Evolutionary conservation across 2,329 filamentous ascomycete genomes (phyloP), one percentile per base, ranked within the genome.

Genomic region (Emmonsiellopsis sp.): DNA sequence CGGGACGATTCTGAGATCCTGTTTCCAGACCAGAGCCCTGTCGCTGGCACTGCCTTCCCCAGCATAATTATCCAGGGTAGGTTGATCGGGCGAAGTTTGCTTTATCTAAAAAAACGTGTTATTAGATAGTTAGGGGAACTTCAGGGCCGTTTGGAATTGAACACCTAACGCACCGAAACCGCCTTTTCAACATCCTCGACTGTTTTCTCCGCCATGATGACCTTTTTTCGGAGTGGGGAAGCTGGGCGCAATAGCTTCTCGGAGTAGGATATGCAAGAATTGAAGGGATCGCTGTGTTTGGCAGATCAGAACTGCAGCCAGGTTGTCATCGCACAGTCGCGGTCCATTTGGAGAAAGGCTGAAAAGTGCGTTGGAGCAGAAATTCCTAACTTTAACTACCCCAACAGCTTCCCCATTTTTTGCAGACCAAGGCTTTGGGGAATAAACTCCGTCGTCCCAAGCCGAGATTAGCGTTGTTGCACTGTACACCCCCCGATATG

Each of bases 1-100:
- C 1, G 84, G 83, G 11, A 86, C 71, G 53, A 87, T 84, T 52
- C 79, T 75, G 14, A 79, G 55, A 63, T 87, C 84, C 61, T 85
- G 82, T 60, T 80, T 82, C 67, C 76, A 70, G 27, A 82, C 57
- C 6, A 82, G 69, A 6, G 62, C 60, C 55, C 57, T 47, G n/a
- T 47, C 44, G 14, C 32, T 47, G 32, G 17, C n/a, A 11, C 31
- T 47, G 9, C 44, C 44, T 17, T 47, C 44, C 7, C 33, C 32
- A 17, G 33, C 34, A 10, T 47, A 47, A n/a, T n/a, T 47, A 17
- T 47, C 44, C 2, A 47, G 6, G 32, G 32, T 13, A 47, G 17
- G 31, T 10, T 11, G 44, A 21, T 21, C 36, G 10, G n/a, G 21
- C 21, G 21, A 27, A 27, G 3, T 27, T 2, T 11, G 3, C n/a